phyloP scores from a whole-genome alignment of 768 basidiomycete species.

The Trametes cinnabarina region DNA sequence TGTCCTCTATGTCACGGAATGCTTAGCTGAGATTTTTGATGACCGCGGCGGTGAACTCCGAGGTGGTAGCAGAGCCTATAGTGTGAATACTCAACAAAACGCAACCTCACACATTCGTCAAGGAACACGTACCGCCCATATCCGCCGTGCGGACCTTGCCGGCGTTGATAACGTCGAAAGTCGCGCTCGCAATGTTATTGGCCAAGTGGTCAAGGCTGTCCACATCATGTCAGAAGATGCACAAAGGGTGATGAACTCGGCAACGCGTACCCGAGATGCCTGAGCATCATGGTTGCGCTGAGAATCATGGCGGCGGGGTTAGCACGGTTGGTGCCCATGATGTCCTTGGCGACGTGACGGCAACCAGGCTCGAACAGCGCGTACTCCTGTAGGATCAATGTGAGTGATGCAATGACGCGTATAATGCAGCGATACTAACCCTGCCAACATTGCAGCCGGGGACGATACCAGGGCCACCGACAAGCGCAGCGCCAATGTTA shows the following conservation, averaged over 20 bases:
- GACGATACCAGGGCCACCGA: slow-evolving; percentile 97
- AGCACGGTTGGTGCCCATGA: slow-evolving; percentile 94
- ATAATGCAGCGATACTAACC: slow-evolving; percentile 40
- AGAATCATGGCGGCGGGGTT: slow-evolving; percentile 98
- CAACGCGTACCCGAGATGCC: slow-evolving; percentile 80
- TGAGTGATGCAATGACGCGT: slow-evolving; percentile 6
- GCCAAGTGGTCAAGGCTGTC: slow-evolving; percentile 86
- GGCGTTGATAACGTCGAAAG: slow-evolving; percentile 88
- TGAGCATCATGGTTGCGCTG: slow-evolving; percentile 95
- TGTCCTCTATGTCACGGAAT: neutral
- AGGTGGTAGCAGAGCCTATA: slow-evolving; percentile 83
- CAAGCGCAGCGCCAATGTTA: slow-evolving; percentile 97
- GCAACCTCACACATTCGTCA: too few relatives aligned
- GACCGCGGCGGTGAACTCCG: slow-evolving; percentile 91
- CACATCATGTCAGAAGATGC: slow-evolving; percentile 27
- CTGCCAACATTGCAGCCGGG: slow-evolving; percentile 98
- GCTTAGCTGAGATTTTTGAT: slow-evolving; percentile 67
- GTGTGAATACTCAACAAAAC: neutral
- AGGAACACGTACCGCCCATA: slow-evolving; percentile 74
- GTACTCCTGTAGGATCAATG: slow-evolving; percentile 62
- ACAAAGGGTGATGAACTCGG: slow-evolving; percentile 1
- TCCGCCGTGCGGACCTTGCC: slow-evolving; percentile 91
- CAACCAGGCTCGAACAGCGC: slow-evolving; percentile 99
- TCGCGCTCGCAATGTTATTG: slow-evolving; percentile 88
- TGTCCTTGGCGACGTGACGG: slow-evolving; percentile 90